Conservation (phyloP, 805 yeast species). For the Wickerhamiella parazyma region DNA sequence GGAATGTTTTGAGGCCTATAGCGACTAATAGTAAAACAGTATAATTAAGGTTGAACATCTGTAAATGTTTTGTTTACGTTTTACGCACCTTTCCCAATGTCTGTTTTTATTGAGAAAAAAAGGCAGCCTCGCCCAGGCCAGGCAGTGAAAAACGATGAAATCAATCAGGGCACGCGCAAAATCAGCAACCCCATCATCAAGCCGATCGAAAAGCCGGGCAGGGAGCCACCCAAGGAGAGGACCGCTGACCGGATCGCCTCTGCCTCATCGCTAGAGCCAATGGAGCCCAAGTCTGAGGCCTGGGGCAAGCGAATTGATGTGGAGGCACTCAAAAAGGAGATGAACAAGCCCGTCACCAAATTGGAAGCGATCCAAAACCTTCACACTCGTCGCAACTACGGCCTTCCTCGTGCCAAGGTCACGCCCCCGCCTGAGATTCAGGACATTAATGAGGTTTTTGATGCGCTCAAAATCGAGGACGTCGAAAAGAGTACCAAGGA, state of each 20-base stretch:
- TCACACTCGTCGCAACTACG: constrained; percentile 1
- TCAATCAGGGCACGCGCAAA: not conserved
- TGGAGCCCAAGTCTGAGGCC: constrained; percentile 17
- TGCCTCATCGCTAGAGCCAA: constrained; percentile 15
- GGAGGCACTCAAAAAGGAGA: constrained; percentile 7
- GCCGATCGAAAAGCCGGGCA: constrained; percentile 5
- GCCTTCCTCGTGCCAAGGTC: not conserved
- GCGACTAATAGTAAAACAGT: not conserved
- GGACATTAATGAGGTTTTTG: constrained; percentile 14
- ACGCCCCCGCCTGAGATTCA: constrained; percentile 8
- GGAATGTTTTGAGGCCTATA: constrained; percentile 21
- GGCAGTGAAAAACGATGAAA: not conserved
- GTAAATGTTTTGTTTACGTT: not conserved
- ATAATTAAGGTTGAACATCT: too few relatives aligned
- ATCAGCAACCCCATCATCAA: not conserved
- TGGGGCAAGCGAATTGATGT: constrained; percentile 16
- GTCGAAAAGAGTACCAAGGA: constrained; percentile 9
- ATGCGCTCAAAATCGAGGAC: constrained; percentile 5
- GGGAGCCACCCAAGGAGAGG: not conserved
- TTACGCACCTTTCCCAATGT: not conserved
- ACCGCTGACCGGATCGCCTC: not conserved
- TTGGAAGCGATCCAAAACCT: not conserved
- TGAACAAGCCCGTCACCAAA: not conserved
- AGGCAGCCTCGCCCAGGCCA: not conserved
- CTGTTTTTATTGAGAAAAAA: constrained; percentile 5